A percentile compares a stretch with the other conserved stretches of the same genome.
Evolutionary conservation across 345 rosid species (phyloP).

Genomic region (Populus davidiana): DNA sequence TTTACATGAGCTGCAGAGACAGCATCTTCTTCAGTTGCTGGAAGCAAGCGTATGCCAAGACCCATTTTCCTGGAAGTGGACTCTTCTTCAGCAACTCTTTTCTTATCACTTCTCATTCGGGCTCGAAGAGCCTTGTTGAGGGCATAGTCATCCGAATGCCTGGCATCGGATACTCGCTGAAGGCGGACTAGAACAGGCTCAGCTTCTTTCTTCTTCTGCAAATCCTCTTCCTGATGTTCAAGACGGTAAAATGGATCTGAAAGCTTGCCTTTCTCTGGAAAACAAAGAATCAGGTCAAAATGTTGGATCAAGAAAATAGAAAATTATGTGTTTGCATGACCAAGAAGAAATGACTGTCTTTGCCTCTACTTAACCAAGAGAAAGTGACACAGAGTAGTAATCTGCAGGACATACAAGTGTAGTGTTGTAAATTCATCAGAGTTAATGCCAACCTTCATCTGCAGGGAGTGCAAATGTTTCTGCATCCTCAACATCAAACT

Average conservation of each 20-base stretch:
- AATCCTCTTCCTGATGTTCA: conserved; percentile 90
- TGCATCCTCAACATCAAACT: conserved; percentile 85
- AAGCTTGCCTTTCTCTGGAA: conserved; percentile 81
- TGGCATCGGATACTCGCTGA: conserved; percentile 74
- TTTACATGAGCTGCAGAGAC: conserved; percentile 56
- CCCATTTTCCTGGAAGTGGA: conserved; percentile 65
- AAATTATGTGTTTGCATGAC: background rate
- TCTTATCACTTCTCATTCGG: conserved; percentile 74
- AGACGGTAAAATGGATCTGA: conserved; percentile 92
- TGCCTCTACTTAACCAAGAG: no score
- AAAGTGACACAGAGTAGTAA: background rate
- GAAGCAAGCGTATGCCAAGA: conserved; percentile 73
- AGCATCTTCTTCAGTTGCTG: conserved; percentile 56
- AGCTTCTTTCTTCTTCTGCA: conserved; percentile 93
- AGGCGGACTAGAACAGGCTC: conserved; percentile 83
- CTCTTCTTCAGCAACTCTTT: conserved; percentile 87
- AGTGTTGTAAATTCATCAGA: background rate
- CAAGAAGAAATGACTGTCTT: background rate
- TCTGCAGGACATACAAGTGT: background rate
- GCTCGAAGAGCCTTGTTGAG: conserved; percentile 79
- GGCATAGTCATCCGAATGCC: conserved; percentile 84
- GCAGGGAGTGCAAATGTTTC: conserved; percentile 92
- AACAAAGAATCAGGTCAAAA: conserved; percentile 18
- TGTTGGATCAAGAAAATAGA: background rate
- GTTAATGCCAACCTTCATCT: conserved; percentile 66